Evolutionary conservation across 176 grass and related monocot genomes (phyloP).

Genomic region (Triticum dicoccoides): DNA sequence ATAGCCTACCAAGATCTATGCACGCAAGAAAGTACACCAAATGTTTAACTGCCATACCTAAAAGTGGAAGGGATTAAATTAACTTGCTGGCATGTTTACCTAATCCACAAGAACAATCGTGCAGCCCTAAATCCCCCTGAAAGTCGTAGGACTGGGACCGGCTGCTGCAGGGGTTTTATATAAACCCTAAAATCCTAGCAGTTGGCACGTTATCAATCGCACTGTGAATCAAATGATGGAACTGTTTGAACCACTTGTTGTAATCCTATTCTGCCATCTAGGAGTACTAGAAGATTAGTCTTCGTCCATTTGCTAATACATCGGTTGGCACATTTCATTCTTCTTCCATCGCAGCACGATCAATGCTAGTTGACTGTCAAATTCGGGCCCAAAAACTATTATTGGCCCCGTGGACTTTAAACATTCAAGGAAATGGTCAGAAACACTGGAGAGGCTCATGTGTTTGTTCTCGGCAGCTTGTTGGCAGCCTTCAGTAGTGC

Average conservation of each 20-base stretch:
- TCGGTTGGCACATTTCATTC: background rate
- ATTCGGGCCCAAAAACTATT: background rate
- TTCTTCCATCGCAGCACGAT: background rate
- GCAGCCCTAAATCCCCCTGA: background rate
- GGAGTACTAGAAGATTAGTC: background rate
- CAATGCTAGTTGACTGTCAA: background rate
- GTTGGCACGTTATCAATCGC: background rate
- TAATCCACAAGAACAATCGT: background rate
- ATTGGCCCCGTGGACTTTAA: background rate
- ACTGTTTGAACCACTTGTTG: background rate
- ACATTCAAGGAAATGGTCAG: background rate
- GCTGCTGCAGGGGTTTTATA: background rate
- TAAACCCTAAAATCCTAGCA: background rate
- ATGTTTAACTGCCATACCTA: conserved; percentile 28
- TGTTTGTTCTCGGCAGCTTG: no score
- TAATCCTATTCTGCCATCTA: background rate
- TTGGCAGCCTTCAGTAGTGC: no score
- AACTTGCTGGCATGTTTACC: conserved; percentile 7
- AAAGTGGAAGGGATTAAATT: conserved; percentile 18
- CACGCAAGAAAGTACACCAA: background rate
- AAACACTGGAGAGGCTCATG: background rate
- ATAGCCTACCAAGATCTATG: background rate
- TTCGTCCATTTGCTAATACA: background rate
- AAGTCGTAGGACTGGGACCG: background rate
- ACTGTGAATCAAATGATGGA: background rate